Base-by-base conservation (phyloP, 2,329 filamentous ascomycete genomes). In the Xylaria sp. region DNA sequence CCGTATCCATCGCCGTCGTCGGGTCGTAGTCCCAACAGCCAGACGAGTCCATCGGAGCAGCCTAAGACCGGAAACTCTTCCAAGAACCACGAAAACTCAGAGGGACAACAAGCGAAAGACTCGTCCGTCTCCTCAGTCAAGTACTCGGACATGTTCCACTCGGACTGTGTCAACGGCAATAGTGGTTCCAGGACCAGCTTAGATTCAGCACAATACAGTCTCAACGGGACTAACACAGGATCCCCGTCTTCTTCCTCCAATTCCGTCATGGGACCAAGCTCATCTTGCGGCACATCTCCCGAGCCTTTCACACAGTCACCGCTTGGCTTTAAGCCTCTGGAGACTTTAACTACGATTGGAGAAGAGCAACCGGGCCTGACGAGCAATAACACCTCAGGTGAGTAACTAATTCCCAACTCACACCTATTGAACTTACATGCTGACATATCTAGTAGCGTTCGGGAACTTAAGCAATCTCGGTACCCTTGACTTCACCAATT, bases 291-390 rank as follows among this genome's bases (percentile, higher is more conserved):
- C 31, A 94, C 92, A 0, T 94, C 92, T 1, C 92, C 92, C 0
- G 92, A 94, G 78, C 90, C 92, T 0, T 89, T 86, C 57, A 91
- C 89, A 39, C 91, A 92, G 74, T 94, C 92, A 18, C 92, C 91
- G 4, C 83, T 86, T 76, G 85, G 84, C n/a, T 88, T 85, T 74
- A 91, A 92, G 78, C 86, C 90, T 20, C 78, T 88, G 50, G 89
- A 91, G 71, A 87, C 86, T 0, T 75, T 91, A 73, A 86, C 87
- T 1, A 91, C 89, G 1, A 92, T 92, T 76, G 89, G 88, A 63
- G 89, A 91, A 76, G 91, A 92, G 77, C 83, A 90, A 69, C 81
- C 86, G 71, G 75, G 79, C 20, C 71, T 81, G 59, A 78, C 79
- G 2, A 80, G 77, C 63, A 79, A 79, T 60, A 81, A 84, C 72